These are phyloP conservation scores for Hypseocharis bilobata DNA, from an alignment of 441 rosid genomes.

Conservation along the genomic window DNA sequence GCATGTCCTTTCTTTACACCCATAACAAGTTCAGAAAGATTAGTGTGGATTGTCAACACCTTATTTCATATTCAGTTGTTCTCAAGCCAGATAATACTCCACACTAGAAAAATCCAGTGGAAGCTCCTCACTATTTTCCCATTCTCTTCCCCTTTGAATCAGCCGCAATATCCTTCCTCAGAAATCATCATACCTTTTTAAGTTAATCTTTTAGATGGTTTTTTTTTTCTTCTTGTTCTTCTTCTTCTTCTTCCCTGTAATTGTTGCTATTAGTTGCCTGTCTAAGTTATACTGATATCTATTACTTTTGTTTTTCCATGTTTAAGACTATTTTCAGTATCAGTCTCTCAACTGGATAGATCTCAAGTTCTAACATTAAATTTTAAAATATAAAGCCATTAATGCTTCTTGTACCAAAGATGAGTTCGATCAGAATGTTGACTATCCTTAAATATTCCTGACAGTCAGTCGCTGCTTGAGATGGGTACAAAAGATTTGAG, in stretches of 20 bases:
- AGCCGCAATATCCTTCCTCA: background rate
- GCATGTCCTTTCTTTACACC: too few relatives aligned
- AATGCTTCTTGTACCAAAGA: background rate
- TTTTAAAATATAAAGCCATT: too few relatives aligned
- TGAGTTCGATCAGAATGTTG: background rate
- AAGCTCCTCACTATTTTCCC: background rate
- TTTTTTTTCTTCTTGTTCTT: too few relatives aligned
- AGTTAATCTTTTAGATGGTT: background rate
- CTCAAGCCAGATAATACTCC: background rate
- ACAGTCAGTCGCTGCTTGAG: slow-evolving; percentile 88
- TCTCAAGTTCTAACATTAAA: background rate
- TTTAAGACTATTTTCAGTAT: background rate
- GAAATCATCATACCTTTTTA: background rate
- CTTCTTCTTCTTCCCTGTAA: background rate
- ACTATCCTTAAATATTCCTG: slow-evolving; percentile 9
- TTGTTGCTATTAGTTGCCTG: background rate
- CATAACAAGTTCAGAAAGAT: too few relatives aligned
- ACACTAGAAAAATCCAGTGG: background rate
- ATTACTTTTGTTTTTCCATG: background rate
- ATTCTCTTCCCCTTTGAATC: background rate
- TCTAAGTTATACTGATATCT: background rate
- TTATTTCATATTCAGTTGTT: background rate
- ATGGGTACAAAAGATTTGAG: slow-evolving; percentile 89
- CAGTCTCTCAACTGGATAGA: background rate
- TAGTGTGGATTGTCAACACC: too few relatives aligned